Evolutionary conservation across 2,329 filamentous ascomycete genomes (phyloP).

Genomic region (Neonectria magnoliae): DNA sequence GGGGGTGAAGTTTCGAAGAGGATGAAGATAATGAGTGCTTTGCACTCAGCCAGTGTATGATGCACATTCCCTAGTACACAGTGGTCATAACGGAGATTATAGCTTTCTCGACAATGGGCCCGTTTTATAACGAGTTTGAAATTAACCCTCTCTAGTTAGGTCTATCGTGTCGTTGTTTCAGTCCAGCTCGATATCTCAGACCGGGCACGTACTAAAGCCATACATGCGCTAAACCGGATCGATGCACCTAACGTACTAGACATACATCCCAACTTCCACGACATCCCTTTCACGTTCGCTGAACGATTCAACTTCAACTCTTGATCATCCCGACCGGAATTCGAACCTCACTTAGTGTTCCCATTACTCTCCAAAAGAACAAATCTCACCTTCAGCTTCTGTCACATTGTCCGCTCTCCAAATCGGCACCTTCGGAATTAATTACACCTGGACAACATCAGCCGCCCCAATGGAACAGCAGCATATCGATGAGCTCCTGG

Average conservation of each 20-base stretch:
- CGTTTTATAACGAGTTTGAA: background rate
- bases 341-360: background rate
- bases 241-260: constrained; percentile 21
- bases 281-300: constrained; percentile 11
- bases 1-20: constrained; percentile 41
- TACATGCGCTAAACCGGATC: constrained; percentile 34
- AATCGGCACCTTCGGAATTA: background rate
- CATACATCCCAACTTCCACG: constrained; percentile 14
- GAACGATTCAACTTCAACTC: background rate
- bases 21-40: background rate
- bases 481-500: constrained; percentile 70
- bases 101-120: background rate
- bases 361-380: background rate
- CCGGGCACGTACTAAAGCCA: background rate
- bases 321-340: background rate
- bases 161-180: background rate
- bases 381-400: no score
- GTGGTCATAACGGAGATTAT: background rate
- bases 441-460: background rate
- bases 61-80: no score
- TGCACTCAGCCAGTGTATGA: no score
- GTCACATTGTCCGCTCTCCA: background rate
- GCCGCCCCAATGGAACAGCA: constrained; percentile 41
- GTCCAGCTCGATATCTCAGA: no score
- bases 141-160: background rate